These are phyloP conservation scores for Salix viminalis DNA, from an alignment of 345 rosid species.

Conservation along the genomic window DNA sequence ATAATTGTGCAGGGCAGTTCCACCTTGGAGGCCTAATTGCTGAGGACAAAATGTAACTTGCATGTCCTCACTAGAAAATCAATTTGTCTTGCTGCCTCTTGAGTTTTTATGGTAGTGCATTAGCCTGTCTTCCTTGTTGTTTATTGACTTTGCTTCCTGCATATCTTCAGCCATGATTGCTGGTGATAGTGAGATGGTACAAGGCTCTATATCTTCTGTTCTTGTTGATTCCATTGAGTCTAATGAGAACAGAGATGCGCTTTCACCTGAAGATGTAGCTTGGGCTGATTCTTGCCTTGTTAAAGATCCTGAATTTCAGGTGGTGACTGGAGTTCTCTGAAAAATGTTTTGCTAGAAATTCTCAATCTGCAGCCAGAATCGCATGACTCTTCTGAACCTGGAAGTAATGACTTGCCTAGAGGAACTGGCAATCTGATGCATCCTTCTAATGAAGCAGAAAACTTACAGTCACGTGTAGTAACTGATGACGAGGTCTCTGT, in stretches of 20 bases:
- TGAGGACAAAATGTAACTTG: neutral
- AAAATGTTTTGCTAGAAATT: constrained; percentile 52
- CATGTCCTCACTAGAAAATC: neutral
- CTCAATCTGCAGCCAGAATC: constrained; percentile 39
- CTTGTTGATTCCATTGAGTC: constrained; percentile 25
- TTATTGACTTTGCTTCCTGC: neutral
- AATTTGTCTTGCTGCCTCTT: neutral
- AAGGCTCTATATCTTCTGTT: constrained; percentile 22
- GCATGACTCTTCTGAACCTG: constrained; percentile 18
- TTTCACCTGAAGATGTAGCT: constrained; percentile 52
- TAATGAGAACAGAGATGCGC: constrained; percentile 22
- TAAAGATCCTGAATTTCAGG: constrained; percentile 43
- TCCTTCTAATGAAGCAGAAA: constrained; percentile 8
- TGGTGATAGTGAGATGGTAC: constrained; percentile 16
- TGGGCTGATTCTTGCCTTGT: constrained; percentile 74
- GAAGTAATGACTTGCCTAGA: constrained; percentile 4
- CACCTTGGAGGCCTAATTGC: neutral
- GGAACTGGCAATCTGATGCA: constrained; percentile 23
- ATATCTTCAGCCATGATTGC: constrained; percentile 25
- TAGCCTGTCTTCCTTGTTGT: neutral
- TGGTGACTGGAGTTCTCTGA: constrained; percentile 42
- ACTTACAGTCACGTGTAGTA: constrained; percentile 2
- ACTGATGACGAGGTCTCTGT: neutral
- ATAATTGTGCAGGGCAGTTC: neutral
- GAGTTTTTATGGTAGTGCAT: neutral